A percentile compares a stretch with the other conserved stretches of the same genome.
phyloP scores from a whole-genome alignment of 805 yeast genomes.

The Candida germanica region DNA sequence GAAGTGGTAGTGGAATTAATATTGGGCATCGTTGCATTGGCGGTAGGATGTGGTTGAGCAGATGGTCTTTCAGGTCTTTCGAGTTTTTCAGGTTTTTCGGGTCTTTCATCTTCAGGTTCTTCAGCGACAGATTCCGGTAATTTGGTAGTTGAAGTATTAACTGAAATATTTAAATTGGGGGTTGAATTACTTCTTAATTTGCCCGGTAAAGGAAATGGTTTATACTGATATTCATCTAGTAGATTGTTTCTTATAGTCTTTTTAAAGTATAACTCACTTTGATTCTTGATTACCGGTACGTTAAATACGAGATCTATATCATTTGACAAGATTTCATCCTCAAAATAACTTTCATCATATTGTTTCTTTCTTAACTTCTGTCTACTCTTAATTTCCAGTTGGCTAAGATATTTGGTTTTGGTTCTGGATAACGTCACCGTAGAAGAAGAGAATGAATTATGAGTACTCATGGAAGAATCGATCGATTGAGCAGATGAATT shows the following conservation, averaged over 20 bases:
- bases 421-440: conserved; percentile 23
- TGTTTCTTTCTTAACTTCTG: conserved; percentile 34
- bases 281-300: conserved; percentile 40
- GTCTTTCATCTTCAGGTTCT: conserved; percentile 13
- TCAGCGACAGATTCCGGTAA: conserved; percentile 16
- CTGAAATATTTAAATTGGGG: conserved; percentile 7
- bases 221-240: conserved; percentile 20
- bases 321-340: conserved; percentile 35
- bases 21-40: no score
- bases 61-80: conserved; percentile 8
- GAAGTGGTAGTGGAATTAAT: no score
- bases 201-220: conserved; percentile 32
- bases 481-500: conserved; percentile 3
- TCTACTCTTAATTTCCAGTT: conserved; percentile 38
- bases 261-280: conserved; percentile 28
- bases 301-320: conserved; percentile 42
- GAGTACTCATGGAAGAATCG: neutral
- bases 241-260: conserved; percentile 8
- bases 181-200: conserved; percentile 17
- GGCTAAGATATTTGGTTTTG: conserved; percentile 32
- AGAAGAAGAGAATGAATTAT: conserved; percentile 13
- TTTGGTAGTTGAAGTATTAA: conserved; percentile 2
- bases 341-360: conserved; percentile 41
- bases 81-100: neutral
- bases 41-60: neutral